Conservation (phyloP, 208 protist species). For the Leishmania braziliensis region DNA sequence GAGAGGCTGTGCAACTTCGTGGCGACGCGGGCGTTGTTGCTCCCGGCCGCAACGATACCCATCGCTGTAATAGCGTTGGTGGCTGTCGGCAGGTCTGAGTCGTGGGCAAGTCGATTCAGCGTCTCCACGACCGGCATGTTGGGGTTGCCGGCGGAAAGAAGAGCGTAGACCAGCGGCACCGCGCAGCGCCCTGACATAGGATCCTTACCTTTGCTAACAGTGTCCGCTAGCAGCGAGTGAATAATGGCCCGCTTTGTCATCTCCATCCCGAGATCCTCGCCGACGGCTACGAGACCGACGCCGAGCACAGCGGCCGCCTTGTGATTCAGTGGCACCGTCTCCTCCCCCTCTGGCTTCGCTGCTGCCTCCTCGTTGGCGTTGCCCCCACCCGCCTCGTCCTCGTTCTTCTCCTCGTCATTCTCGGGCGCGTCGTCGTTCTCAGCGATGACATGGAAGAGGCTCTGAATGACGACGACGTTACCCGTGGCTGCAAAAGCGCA, state of each 20-base stretch:
- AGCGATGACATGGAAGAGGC: slow-evolving; percentile 95
- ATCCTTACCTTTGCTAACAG: slow-evolving; percentile 78
- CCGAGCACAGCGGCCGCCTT: slow-evolving; percentile 97
- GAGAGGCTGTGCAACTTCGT: slow-evolving; percentile 95
- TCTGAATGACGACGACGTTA: slow-evolving; percentile 98
- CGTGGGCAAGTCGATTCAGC: slow-evolving; percentile 98
- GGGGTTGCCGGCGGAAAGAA: slow-evolving; percentile 97
- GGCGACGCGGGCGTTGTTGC: slow-evolving; percentile 98
- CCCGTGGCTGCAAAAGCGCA: slow-evolving; percentile 99
- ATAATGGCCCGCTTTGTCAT: slow-evolving; percentile 98
- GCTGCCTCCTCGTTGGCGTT: slow-evolving; percentile 5
- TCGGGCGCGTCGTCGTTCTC: slow-evolving; percentile 80
- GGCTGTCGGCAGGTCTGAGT: slow-evolving; percentile 94
- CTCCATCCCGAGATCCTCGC: slow-evolving; percentile 97
- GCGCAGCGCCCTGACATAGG: slow-evolving; percentile 87
- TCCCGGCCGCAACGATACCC: slow-evolving; percentile 96
- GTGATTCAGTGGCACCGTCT: slow-evolving; percentile 66
- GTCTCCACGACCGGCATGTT: slow-evolving; percentile 97
- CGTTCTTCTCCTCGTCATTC: slow-evolving; percentile 40
- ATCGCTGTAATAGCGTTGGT: slow-evolving; percentile 97
- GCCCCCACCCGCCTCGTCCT: slow-evolving; percentile 17
- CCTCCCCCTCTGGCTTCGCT: slow-evolving; percentile 21
- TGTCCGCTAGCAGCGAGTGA: slow-evolving; percentile 94
- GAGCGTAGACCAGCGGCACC: slow-evolving; percentile 98
- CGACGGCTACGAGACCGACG: slow-evolving; percentile 98